Evolutionary conservation across 805 yeast species (phyloP).

Genomic region (Zygosaccharomyces siamensis): DNA sequence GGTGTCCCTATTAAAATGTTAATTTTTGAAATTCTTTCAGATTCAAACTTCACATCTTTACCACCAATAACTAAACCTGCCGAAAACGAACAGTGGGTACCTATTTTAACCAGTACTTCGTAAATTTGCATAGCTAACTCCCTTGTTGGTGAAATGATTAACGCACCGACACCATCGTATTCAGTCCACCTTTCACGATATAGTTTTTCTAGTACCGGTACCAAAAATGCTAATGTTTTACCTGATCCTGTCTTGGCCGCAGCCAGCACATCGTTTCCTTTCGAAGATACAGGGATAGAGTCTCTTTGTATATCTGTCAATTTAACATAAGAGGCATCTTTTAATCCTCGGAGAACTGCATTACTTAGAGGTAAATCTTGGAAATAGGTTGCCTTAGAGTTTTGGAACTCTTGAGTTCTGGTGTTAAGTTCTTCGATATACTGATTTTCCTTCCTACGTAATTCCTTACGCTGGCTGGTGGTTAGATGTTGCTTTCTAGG

Average conservation of each 20-base stretch:
- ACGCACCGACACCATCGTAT: slow-evolving; percentile 82
- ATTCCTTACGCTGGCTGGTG: slow-evolving; percentile 37
- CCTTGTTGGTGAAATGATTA: slow-evolving; percentile 87
- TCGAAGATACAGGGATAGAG: slow-evolving; percentile 69
- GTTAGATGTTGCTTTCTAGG: slow-evolving; percentile 36
- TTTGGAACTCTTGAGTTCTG: slow-evolving; percentile 51
- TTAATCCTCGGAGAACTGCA: slow-evolving; percentile 64
- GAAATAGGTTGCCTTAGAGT: slow-evolving; percentile 46
- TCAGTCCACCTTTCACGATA: slow-evolving; percentile 71
- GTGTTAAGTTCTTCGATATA: slow-evolving; percentile 43
- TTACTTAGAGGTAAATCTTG: slow-evolving; percentile 72
- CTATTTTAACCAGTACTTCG: slow-evolving; percentile 79
- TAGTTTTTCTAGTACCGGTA: slow-evolving; percentile 73
- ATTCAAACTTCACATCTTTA: slow-evolving; percentile 76
- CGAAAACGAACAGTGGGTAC: slow-evolving; percentile 66
- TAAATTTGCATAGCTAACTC: slow-evolving; percentile 88
- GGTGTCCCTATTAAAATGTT: slow-evolving; percentile 89
- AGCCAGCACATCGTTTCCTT: slow-evolving; percentile 75
- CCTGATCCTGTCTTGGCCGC: slow-evolving; percentile 88
- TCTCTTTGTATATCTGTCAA: slow-evolving; percentile 84
- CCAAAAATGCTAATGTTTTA: slow-evolving; percentile 78
- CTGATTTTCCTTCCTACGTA: slow-evolving; percentile 36
- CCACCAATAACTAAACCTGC: slow-evolving; percentile 95
- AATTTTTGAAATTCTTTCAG: slow-evolving; percentile 70
- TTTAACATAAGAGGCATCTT: slow-evolving; percentile 68